Conservation (phyloP, 2,329 filamentous ascomycete species). For the Clonostachys byssicola region DNA sequence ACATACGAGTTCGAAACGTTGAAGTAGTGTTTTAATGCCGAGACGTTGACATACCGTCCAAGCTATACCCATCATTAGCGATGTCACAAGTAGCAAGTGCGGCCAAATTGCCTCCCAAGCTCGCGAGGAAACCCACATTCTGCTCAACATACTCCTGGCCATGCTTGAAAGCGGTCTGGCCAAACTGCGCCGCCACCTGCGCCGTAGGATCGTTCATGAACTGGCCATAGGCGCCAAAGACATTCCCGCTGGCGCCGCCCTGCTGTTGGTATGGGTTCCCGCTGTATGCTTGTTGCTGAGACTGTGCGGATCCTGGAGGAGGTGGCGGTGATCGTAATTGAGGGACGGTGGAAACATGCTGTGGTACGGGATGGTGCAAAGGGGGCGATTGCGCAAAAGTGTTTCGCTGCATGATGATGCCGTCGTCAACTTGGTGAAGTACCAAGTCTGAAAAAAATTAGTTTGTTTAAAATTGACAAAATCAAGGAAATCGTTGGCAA, state of each 20-base stretch:
- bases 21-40: conserved; percentile 96
- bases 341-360: conserved; percentile 96
- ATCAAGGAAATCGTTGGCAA: too few species aligned
- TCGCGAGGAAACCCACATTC: conserved; percentile 60
- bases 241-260: conserved; percentile 44
- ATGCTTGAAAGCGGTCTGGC: conserved; percentile 84
- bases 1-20: conserved; percentile 98
- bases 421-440: too few species aligned
- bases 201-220: conserved; percentile 96
- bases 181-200: conserved; percentile 92
- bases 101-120: too few species aligned
- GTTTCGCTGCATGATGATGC: conserved; percentile 73
- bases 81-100: not conserved
- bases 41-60: conserved; percentile 80
- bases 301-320: conserved; percentile 66
- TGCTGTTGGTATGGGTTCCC: conserved; percentile 64
- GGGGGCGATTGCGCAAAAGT: conserved; percentile 86
- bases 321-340: conserved; percentile 93
- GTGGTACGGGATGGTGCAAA: conserved; percentile 93
- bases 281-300: conserved; percentile 59
- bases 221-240: conserved; percentile 74
- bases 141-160: conserved; percentile 94
- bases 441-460: too few species aligned
- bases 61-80: conserved; percentile 28
- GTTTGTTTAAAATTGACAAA: too few species aligned